A percentile compares a stretch with the other conserved stretches of the same genome.
These are phyloP conservation scores for Paramecium sexaurelia DNA, from an alignment of 73 alveolate genomes.

Conservation along the genomic window DNA sequence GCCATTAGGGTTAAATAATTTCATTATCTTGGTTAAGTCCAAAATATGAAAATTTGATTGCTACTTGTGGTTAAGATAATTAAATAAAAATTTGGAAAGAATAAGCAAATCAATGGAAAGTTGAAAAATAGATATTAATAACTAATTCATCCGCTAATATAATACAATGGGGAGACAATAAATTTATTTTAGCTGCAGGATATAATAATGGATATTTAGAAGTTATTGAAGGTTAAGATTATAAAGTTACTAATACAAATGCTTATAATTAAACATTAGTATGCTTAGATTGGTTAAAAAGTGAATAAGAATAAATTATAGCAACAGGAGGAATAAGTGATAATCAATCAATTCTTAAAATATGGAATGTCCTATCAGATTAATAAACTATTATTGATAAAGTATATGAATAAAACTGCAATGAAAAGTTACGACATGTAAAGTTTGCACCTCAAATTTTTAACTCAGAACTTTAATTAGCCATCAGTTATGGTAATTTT, in stretches of 20 bases:
- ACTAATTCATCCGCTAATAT: background rate
- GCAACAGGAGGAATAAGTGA: background rate
- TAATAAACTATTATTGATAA: background rate
- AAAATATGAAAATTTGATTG: conserved; percentile 20
- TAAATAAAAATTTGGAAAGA: background rate
- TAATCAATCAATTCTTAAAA: background rate
- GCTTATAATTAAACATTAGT: background rate
- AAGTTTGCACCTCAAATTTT: conserved; percentile 23
- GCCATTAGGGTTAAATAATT: background rate
- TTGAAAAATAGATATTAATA: background rate
- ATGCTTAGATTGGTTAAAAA: conserved; percentile 9
- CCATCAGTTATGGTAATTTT: background rate
- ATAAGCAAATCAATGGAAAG: background rate
- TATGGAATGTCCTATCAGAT: conserved; percentile 5
- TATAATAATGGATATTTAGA: conserved; percentile 4
- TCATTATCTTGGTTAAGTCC: conserved; percentile 27
- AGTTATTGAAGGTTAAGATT: background rate
- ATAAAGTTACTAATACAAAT: background rate
- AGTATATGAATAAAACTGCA: background rate
- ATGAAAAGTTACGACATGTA: background rate
- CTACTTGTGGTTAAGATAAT: background rate
- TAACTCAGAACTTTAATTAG: background rate
- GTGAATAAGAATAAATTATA: background rate
- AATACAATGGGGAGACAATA: background rate
- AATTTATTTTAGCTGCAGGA: background rate